These are phyloP conservation scores for Arabis alpina DNA, from an alignment of 345 rosid genomes.

Conservation along the genomic window DNA sequence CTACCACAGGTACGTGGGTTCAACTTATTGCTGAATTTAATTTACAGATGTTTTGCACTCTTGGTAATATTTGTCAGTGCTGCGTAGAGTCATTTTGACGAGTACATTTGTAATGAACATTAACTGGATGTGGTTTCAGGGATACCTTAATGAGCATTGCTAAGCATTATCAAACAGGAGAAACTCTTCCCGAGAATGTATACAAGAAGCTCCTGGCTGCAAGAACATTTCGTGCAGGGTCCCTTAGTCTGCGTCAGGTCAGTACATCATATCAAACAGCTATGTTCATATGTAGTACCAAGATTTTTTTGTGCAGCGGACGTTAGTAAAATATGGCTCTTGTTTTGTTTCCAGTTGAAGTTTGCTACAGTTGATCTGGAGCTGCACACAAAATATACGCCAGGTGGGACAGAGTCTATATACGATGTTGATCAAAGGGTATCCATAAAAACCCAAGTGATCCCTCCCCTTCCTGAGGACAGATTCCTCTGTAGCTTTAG, in stretches of 20 bases:
- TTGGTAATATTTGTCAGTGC: slow-evolving; percentile 9
- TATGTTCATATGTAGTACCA: slow-evolving; percentile 17
- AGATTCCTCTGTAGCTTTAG: slow-evolving; percentile 83
- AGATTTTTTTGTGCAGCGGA: slow-evolving; percentile 8
- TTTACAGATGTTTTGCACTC: not conserved
- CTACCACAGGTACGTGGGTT: slow-evolving; percentile 73
- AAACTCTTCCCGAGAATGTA: slow-evolving; percentile 82
- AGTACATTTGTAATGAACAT: not conserved
- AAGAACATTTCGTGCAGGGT: slow-evolving; percentile 90
- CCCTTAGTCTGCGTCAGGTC: slow-evolving; percentile 94
- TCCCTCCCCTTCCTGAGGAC: slow-evolving; percentile 87
- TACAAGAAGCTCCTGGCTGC: slow-evolving; percentile 91
- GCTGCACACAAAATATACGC: slow-evolving; percentile 72
- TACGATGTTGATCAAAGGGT: slow-evolving; percentile 83
- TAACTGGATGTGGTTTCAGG: slow-evolving; percentile 47
- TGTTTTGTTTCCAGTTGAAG: slow-evolving; percentile 59
- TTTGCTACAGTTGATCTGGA: slow-evolving; percentile 85
- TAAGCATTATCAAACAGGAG: slow-evolving; percentile 88
- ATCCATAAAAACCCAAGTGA: slow-evolving; percentile 69
- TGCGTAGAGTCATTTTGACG: slow-evolving; percentile 5
- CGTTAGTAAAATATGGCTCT: not conserved
- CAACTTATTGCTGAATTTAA: not conserved
- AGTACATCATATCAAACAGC: slow-evolving; percentile 36
- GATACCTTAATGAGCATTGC: slow-evolving; percentile 95
- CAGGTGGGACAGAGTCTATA: slow-evolving; percentile 77